Evolutionary conservation across 257 asterid genomes (phyloP), one percentile per base, ranked within the genome.

Genomic region (Hygrophila difformis): DNA sequence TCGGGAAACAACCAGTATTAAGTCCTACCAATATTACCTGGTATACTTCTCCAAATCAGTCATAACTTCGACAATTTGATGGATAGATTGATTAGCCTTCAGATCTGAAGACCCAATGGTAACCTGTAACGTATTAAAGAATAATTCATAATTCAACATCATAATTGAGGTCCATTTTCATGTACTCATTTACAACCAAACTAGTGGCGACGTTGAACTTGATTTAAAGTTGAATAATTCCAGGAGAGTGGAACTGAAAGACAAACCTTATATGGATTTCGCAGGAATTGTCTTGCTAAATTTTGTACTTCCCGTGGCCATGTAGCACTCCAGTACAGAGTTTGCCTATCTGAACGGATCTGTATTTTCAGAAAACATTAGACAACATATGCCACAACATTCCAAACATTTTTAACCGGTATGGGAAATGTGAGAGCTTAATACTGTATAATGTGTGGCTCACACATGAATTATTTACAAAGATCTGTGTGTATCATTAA

Each of bases 241-340:
- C 14, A 26, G 17, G 41, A 26, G 20, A 42, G 54, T 44, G 51
- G 34, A 37, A 33, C 23, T 21, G 26, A 19, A 13, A 52, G 29
- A 55, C 60, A 17, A 39, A 86, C 97, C 92, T 87, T 87, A 64
- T 80, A 83, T 42, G 97, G 76, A 63, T 78, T 67, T 56, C 74
- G 76, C 47, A 87, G 69, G 71, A 87, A 87, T 71, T 87, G 94
- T 20, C 91, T 76, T 42, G 97, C 94, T 55, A 87, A 65, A 47
- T 70, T 47, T 70, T 87, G 93, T 13, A 87, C 97, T 67, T 83
- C 97, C 72, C 63, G 80, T 14, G 97, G 97, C 94, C 97, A 87
- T 56, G 94, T 87, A 55, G 97, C 97, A 68, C 97, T 87, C 97
- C 97, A 87, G 69, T 80, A 87, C 76, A 87, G 60, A 62, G 97